phyloP scores from a whole-genome alignment of 2,329 filamentous ascomycete genomes.

The Neonectria coccinea region DNA sequence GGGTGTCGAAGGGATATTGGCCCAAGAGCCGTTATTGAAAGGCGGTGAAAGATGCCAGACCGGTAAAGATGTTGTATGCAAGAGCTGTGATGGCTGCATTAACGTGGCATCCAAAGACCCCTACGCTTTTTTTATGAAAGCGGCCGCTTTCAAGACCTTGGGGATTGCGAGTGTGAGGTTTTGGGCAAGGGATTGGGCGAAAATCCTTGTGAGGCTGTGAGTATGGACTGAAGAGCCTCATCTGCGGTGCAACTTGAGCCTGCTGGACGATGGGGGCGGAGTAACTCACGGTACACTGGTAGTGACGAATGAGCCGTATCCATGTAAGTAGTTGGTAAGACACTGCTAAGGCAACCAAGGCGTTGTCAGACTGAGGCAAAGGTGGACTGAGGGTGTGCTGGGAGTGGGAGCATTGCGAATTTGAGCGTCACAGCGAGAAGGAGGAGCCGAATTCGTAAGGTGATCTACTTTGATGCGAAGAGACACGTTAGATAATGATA shows the following conservation, averaged over 20 bases:
- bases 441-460: neutral
- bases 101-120: slow-evolving; percentile 33
- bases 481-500: too few species aligned
- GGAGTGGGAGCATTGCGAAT: neutral
- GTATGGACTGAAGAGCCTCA: slow-evolving; percentile 32
- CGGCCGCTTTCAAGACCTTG: slow-evolving; percentile 5
- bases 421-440: neutral
- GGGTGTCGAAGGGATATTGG: neutral
- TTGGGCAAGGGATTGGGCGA: slow-evolving; percentile 24
- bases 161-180: neutral
- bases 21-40: neutral
- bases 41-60: slow-evolving; percentile 24
- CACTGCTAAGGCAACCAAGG: neutral
- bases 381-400: neutral
- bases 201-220: neutral
- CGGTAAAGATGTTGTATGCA: slow-evolving; percentile 24
- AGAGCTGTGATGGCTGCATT: slow-evolving; percentile 20
- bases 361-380: neutral
- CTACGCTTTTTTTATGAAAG: neutral
- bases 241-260: slow-evolving; percentile 12
- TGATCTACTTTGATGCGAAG: too few species aligned
- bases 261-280: slow-evolving; percentile 23
- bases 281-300: slow-evolving; percentile 4
- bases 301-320: neutral
- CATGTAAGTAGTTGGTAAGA: neutral